phyloP scores from a whole-genome alignment of 352 stramenopile genomes.

The Pythium folliculosum region DNA sequence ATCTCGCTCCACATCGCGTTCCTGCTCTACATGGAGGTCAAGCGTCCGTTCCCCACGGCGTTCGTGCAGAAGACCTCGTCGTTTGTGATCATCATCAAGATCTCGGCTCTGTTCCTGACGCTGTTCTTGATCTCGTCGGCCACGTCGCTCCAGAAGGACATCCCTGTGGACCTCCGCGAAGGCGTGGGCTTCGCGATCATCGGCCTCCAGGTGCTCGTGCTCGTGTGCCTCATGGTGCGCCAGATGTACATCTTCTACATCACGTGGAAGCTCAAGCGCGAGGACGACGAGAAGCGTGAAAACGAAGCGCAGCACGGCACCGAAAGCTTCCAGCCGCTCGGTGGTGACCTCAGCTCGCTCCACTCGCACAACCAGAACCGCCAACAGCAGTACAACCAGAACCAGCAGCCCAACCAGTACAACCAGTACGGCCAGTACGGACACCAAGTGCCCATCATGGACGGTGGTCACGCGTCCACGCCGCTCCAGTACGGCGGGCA shows the following conservation, averaged over 20 bases:
- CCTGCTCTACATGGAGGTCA: constrained; percentile 81
- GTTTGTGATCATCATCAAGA: constrained; percentile 91
- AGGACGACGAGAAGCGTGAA: constrained; percentile 30
- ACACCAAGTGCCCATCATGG: constrained; percentile 22
- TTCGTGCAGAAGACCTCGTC: constrained; percentile 87
- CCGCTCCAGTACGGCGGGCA: constrained; percentile 22
- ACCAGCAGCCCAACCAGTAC: constrained; percentile 24
- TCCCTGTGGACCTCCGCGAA: constrained; percentile 73
- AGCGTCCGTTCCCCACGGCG: constrained; percentile 76
- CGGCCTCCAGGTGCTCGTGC: constrained; percentile 77
- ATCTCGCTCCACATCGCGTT: constrained; percentile 80
- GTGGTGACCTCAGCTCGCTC: constrained; percentile 16
- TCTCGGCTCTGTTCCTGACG: constrained; percentile 78
- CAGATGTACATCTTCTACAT: constrained; percentile 88
- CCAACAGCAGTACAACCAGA: constrained; percentile 15
- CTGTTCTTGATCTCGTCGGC: constrained; percentile 80
- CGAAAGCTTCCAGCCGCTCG: constrained; percentile 28
- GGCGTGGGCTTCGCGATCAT: constrained; percentile 82
- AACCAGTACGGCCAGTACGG: constrained; percentile 12
- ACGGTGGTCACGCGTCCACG: constrained; percentile 22
- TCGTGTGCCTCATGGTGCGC: constrained; percentile 80
- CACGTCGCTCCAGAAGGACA: constrained; percentile 62
- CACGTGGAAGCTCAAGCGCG: constrained; percentile 73
- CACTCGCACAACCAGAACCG: constrained; percentile 21
- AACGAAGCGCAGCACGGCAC: constrained; percentile 8